Evolutionary conservation across 805 yeast species (phyloP).

Genomic region (Starmerella geochares): DNA sequence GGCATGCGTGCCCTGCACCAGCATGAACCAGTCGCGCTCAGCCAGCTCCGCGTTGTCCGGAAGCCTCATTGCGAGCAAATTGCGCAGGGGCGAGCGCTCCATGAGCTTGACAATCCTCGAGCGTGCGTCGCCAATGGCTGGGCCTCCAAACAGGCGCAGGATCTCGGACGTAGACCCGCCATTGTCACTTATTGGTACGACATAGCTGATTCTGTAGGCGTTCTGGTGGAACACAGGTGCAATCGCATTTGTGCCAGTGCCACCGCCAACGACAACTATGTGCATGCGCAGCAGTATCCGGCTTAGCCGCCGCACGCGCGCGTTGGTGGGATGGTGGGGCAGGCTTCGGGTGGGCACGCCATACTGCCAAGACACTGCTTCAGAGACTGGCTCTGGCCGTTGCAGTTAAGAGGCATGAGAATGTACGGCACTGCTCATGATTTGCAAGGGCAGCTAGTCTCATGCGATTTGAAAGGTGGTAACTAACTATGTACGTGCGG

Average conservation of each 20-base stretch:
- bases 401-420: too few relatives aligned
- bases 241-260: slow-evolving; percentile 66
- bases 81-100: slow-evolving; percentile 38
- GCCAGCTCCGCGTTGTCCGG: slow-evolving; percentile 44
- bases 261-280: slow-evolving; percentile 31
- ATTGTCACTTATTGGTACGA: slow-evolving; percentile 79
- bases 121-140: slow-evolving; percentile 87
- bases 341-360: background rate
- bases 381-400: too few relatives aligned
- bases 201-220: slow-evolving; percentile 44
- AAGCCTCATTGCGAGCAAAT: slow-evolving; percentile 42
- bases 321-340: too few relatives aligned
- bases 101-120: slow-evolving; percentile 69
- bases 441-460: too few relatives aligned
- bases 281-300: background rate
- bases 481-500: too few relatives aligned
- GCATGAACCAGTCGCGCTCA: slow-evolving; percentile 57
- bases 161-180: slow-evolving; percentile 93
- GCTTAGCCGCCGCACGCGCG: background rate
- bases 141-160: slow-evolving; percentile 78
- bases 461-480: too few relatives aligned
- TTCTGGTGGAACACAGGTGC: slow-evolving; percentile 46
- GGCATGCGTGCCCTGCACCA: slow-evolving; percentile 69
- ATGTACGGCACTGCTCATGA: too few relatives aligned
- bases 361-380: too few relatives aligned